A percentile compares a stretch with the other conserved stretches of the same genome.
These are phyloP conservation scores for Venustampulla echinocandica DNA, from an alignment of 495 filamentous ascomycete species.

Conservation along the genomic window DNA sequence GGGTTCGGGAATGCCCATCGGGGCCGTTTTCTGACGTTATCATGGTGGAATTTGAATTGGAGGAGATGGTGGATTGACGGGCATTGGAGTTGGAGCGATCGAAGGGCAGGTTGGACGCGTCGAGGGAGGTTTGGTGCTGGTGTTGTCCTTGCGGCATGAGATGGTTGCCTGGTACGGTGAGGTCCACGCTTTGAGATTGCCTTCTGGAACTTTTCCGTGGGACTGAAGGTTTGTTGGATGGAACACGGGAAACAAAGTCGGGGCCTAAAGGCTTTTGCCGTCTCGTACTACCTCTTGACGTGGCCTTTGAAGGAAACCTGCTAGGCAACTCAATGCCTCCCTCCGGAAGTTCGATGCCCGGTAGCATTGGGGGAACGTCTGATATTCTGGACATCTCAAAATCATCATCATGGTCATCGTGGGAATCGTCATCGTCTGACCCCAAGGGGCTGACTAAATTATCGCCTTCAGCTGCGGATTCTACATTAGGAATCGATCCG, in stretches of 20 bases:
- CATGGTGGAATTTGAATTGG: conserved; percentile 36
- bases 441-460: conserved; percentile 28
- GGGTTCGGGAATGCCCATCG: conserved; percentile 32
- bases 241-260: conserved; percentile 28
- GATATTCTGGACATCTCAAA: conserved; percentile 32
- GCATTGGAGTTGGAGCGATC: conserved; percentile 46
- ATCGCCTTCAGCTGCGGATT: conserved; percentile 30
- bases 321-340: conserved; percentile 58
- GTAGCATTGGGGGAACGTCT: conserved; percentile 49
- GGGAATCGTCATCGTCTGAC: conserved; percentile 29
- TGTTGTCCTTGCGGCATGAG: conserved; percentile 15
- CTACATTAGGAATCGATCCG: conserved; percentile 19
- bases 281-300: conserved; percentile 24
- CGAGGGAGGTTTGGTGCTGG: conserved; percentile 27
- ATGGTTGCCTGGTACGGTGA: conserved; percentile 11
- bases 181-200: conserved; percentile 18
- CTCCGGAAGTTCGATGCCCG: conserved; percentile 47
- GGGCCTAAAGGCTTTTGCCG: conserved; percentile 11
- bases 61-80: conserved; percentile 40
- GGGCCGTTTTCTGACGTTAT: conserved; percentile 18
- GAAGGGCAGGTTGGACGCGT: conserved; percentile 50
- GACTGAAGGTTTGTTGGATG: conserved; percentile 17
- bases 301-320: conserved; percentile 51
- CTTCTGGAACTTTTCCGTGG: conserved; percentile 22
- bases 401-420: conserved; percentile 29